phyloP scores from a whole-genome alignment of 495 filamentous ascomycete species.

The Aspergillus avenaceus region DNA sequence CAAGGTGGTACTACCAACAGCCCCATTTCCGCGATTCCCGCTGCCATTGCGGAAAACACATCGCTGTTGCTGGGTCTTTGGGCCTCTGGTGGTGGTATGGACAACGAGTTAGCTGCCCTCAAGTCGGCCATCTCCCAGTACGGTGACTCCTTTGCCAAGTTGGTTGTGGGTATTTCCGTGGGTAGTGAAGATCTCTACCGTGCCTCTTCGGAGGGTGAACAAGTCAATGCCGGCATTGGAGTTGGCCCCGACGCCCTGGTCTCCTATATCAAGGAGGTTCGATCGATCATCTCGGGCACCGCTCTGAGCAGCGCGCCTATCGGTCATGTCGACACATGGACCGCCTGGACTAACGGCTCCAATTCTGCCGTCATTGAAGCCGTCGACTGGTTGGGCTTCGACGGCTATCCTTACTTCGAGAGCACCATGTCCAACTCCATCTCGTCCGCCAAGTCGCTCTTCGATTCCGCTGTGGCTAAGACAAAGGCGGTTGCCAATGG shows the following conservation, averaged over 20 bases:
- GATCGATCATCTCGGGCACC: constrained; percentile 55
- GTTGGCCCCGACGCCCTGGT: constrained; percentile 54
- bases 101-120: constrained; percentile 67
- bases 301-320: constrained; percentile 51
- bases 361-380: constrained; percentile 68
- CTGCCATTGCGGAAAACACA: constrained; percentile 70
- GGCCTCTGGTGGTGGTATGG: constrained; percentile 66
- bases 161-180: constrained; percentile 82
- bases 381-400: constrained; percentile 73
- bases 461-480: constrained; percentile 55
- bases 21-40: constrained; percentile 67
- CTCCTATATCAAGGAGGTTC: constrained; percentile 63
- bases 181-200: constrained; percentile 91
- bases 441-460: constrained; percentile 53
- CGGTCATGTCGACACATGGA: constrained; percentile 94
- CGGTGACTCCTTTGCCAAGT: constrained; percentile 54
- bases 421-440: constrained; percentile 64
- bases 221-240: constrained; percentile 52
- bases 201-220: constrained; percentile 54
- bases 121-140: constrained; percentile 58
- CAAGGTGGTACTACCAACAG: constrained; percentile 56
- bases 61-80: constrained; percentile 74
- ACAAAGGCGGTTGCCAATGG: constrained; percentile 55
- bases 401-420: constrained; percentile 75
- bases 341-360: constrained; percentile 69